Evolutionary conservation across 192 early-diverging fungal species (phyloP), one percentile per base, ranked within the genome.

Genomic region (Mortierella hygrophila): DNA sequence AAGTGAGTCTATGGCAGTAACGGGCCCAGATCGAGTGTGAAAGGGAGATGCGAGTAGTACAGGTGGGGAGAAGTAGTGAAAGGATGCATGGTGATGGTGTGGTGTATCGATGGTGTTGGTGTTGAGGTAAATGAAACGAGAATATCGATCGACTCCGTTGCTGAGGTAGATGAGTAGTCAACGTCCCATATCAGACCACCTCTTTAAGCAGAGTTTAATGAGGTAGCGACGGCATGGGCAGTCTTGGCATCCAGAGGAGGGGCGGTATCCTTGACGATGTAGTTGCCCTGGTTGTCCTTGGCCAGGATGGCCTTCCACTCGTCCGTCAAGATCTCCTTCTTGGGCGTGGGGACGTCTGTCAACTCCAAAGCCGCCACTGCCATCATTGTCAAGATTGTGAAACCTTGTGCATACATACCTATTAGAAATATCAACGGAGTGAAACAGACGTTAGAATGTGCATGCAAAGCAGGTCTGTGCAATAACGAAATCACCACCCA

Each of bases 331-430:
- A 79, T 55, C 29, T 76, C 78, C 70, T 85, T 70, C 42, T 77
- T 72, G 54, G 78, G 75, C 18, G 26, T 35, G 5, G 83, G 78
- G n/a, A 38, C 38, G 0, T 85, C 83, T 1, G 83, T 85, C 78
- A 85, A 54, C 70, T 85, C 83, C 40, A 85, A 44, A 23, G 83
- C 83, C 4, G 83, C 83, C 29, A 85, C 83, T 7, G 74, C 83
- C 83, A 85, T 80, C 83, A 85, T 85, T 0, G 78, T 79, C 70
- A 85, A 54, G 29, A 85, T 71, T 13, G 83, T 85, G 74, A 80
- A 85, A 55, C 83, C 83, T 38, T 85, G 83, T 41, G 83, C 83
- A 41, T 85, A 85, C 83, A 85, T 85, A 74, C 79, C 79, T 80
- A 79, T 63, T 47, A 44, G 38, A 35, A 65, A 32, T 65, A 26